A percentile compares a stretch with the other conserved stretches of the same genome.
Evolutionary conservation across 257 asterid species (phyloP).

Genomic region (Nicotiana tomentosiformis): DNA sequence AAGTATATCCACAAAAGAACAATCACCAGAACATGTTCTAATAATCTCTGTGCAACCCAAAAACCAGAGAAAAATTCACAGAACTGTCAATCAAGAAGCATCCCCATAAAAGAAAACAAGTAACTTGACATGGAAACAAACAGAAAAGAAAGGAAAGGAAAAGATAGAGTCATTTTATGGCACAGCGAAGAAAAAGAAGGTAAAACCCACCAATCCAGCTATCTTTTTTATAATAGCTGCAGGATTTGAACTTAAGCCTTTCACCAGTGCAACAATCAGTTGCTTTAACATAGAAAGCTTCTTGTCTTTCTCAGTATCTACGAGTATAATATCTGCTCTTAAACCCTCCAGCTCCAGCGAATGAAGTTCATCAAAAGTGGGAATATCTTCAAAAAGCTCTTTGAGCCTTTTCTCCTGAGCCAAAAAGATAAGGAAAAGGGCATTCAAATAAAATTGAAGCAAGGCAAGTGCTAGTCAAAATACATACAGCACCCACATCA

Average conservation of each 20-base stretch:
- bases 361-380: slow-evolving; percentile 82
- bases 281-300: slow-evolving; percentile 86
- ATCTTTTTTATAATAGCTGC: slow-evolving; percentile 86
- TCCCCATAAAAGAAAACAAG: not conserved
- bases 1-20: not conserved
- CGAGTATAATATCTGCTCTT: slow-evolving; percentile 81
- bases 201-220: slow-evolving; percentile 84
- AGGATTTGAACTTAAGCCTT: slow-evolving; percentile 73
- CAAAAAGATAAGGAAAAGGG: slow-evolving; percentile 1
- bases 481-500: not conserved
- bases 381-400: slow-evolving; percentile 76
- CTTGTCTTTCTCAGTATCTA: slow-evolving; percentile 79
- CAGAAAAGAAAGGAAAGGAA: not conserved
- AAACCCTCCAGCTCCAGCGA: slow-evolving; percentile 74
- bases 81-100: not conserved
- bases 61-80: not conserved
- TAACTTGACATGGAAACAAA: not conserved
- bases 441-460: slow-evolving; percentile 10
- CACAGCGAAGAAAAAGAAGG: not conserved
- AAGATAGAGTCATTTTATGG: not conserved
- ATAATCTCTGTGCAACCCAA: not conserved
- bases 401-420: slow-evolving; percentile 83
- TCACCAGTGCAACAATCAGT: slow-evolving; percentile 71
- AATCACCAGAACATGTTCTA: not conserved
- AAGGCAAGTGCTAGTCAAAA: not conserved